A percentile compares a stretch with the other conserved stretches of the same genome.
phyloP scores from a whole-genome alignment of 2,329 filamentous ascomycete genomes.

The Sporothrix mexicana region DNA sequence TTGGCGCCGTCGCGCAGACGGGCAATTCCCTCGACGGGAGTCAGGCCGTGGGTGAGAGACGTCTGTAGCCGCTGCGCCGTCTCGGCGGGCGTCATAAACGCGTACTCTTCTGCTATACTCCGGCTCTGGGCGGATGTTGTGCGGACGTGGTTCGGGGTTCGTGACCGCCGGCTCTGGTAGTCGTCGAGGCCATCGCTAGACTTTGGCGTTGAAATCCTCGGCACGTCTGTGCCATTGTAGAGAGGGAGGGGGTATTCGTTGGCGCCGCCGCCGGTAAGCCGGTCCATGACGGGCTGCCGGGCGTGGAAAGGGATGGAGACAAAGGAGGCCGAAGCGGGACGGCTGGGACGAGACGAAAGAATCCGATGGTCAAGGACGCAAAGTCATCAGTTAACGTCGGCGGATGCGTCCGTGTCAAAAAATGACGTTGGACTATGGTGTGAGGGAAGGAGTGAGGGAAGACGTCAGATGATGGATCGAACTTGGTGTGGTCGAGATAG shows the following conservation, averaged over 20 bases:
- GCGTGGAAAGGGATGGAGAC: background rate
- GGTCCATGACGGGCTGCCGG: slow-evolving; percentile 37
- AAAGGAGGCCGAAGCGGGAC: background rate
- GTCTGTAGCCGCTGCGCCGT: slow-evolving; percentile 78
- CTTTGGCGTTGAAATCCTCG: slow-evolving; percentile 34
- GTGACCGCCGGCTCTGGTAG: slow-evolving; percentile 36
- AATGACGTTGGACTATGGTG: slow-evolving; percentile 11
- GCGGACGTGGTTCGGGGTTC: slow-evolving; percentile 37
- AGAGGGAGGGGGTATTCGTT: slow-evolving; percentile 34
- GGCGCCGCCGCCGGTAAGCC: slow-evolving; percentile 30
- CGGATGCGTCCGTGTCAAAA: background rate
- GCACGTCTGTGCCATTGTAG: slow-evolving; percentile 37
- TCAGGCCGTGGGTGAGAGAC: slow-evolving; percentile 81
- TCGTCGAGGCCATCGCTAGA: slow-evolving; percentile 28
- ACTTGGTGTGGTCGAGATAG: slow-evolving; percentile 9
- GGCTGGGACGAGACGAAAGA: background rate
- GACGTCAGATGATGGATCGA: background rate
- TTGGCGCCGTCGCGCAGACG: slow-evolving; percentile 85
- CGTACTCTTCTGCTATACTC: slow-evolving; percentile 65
- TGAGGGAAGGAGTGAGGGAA: slow-evolving; percentile 1
- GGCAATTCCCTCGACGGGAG: slow-evolving; percentile 78
- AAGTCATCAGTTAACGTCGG: background rate
- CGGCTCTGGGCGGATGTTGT: slow-evolving; percentile 43
- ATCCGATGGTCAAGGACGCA: background rate
- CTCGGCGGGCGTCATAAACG: slow-evolving; percentile 75